A percentile compares a stretch with the other conserved stretches of the same genome.
Evolutionary conservation across 345 rosid genomes (phyloP).

Genomic region (Euphorbia peplus): DNA sequence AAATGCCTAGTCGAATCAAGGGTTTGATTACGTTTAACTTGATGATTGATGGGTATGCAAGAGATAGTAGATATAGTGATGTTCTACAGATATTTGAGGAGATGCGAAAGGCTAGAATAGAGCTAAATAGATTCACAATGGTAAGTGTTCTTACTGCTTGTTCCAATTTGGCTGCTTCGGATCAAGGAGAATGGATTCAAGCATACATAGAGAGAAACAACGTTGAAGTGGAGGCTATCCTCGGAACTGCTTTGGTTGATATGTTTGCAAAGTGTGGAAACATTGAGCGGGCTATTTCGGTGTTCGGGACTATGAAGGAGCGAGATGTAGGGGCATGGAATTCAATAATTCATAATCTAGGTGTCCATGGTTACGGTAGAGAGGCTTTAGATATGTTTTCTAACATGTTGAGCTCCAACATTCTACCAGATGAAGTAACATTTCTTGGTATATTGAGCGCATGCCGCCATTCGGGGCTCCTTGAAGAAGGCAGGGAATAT

Average conservation of each 20-base stretch:
- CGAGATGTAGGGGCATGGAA: constrained; percentile 54
- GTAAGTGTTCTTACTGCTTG: constrained; percentile 21
- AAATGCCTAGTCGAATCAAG: constrained; percentile 10
- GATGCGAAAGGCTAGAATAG: constrained; percentile 9
- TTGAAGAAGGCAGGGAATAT: constrained; percentile 36
- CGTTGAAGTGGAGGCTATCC: constrained; percentile 32
- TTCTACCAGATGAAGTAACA: constrained; percentile 41
- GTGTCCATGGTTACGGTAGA: constrained; percentile 40
- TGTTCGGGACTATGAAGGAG: constrained; percentile 32
- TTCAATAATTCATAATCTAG: constrained; percentile 47
- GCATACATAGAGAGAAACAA: constrained; percentile 19
- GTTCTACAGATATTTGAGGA: constrained; percentile 8
- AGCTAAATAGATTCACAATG: constrained; percentile 10
- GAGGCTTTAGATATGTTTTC: constrained; percentile 44
- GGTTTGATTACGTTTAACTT: constrained; percentile 17
- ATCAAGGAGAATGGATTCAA: constrained; percentile 17
- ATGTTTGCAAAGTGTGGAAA: constrained; percentile 56
- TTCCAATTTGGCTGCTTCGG: constrained; percentile 12
- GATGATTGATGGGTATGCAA: constrained; percentile 23
- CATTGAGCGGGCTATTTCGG: constrained; percentile 45
- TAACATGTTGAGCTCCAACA: constrained; percentile 46
- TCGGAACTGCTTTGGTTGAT: constrained; percentile 53
- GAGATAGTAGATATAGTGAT: neutral
- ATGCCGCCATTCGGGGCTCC: constrained; percentile 51
- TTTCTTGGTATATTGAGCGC: constrained; percentile 45